Conservation (phyloP, 768 basidiomycete species). For the Phanerochaete carnosa region DNA sequence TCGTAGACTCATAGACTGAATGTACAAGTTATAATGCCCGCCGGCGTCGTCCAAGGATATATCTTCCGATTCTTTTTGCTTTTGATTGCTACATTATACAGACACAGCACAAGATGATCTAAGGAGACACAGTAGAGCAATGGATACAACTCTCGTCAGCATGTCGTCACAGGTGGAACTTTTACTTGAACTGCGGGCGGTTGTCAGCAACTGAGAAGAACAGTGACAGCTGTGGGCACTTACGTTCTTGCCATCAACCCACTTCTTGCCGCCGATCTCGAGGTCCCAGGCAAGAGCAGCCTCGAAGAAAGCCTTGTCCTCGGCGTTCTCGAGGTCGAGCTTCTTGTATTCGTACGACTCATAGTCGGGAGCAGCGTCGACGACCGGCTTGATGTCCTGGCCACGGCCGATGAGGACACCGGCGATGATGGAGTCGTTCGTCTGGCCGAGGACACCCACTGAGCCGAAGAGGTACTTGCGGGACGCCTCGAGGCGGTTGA, state of each 20-base stretch:
- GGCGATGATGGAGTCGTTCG: slow-evolving; percentile 75
- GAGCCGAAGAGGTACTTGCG: slow-evolving; percentile 97
- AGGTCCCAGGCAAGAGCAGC: slow-evolving; percentile 93
- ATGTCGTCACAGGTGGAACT: background rate
- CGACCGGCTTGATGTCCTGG: slow-evolving; percentile 62
- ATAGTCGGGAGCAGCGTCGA: slow-evolving; percentile 85
- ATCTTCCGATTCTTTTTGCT: slow-evolving; percentile 8
- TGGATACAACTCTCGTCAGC: slow-evolving; percentile 13
- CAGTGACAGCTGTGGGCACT: slow-evolving; percentile 30
- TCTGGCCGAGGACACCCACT: slow-evolving; percentile 81
- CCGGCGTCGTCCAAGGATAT: background rate
- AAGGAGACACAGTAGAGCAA: slow-evolving; percentile 13
- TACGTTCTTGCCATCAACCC: slow-evolving; percentile 89
- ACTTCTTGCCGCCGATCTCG: slow-evolving; percentile 82
- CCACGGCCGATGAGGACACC: slow-evolving; percentile 87
- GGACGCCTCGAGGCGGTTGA: slow-evolving; percentile 95
- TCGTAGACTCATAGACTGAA: background rate
- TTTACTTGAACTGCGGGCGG: slow-evolving; percentile 25
- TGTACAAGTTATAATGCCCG: background rate
- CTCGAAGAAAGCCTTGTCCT: slow-evolving; percentile 89
- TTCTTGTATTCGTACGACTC: slow-evolving; percentile 83
- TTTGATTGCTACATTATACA: slow-evolving; percentile 9
- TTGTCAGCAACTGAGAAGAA: background rate
- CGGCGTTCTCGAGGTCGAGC: slow-evolving; percentile 69
- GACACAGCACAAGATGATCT: slow-evolving; percentile 9